Conservation (phyloP, 768 basidiomycete genomes). For the Termitomyces sp. region DNA sequence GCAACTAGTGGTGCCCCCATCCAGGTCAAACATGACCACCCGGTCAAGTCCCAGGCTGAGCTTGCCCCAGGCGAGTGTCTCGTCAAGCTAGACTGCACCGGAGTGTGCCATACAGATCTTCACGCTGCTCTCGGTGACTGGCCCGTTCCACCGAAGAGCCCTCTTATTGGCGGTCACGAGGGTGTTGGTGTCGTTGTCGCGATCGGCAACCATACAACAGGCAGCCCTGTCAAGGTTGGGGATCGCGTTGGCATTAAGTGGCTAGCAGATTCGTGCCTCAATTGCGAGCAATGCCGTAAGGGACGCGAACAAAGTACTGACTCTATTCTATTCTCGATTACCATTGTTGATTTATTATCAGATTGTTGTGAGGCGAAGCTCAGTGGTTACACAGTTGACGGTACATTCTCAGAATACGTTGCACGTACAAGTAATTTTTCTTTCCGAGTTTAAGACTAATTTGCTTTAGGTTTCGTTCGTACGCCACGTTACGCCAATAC, state of each 20-base stretch:
- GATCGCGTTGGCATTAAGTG: constrained; percentile 84
- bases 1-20: constrained; percentile 25
- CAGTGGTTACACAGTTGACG: constrained; percentile 72
- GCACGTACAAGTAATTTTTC: constrained; percentile 25
- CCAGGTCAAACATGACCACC: constrained; percentile 37
- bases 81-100: constrained; percentile 68
- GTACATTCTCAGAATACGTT: constrained; percentile 70
- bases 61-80: constrained; percentile 70
- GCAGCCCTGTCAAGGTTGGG: constrained; percentile 64
- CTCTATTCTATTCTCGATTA: background rate
- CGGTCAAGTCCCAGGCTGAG: constrained; percentile 48
- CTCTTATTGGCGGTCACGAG: constrained; percentile 80
- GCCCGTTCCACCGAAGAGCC: constrained; percentile 62
- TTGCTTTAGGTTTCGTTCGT: constrained; percentile 56
- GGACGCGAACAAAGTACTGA: constrained; percentile 71
- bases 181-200: constrained; percentile 81
- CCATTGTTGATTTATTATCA: constrained; percentile 14
- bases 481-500: constrained; percentile 74
- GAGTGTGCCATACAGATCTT: constrained; percentile 85
- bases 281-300: constrained; percentile 72
- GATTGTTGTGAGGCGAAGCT: constrained; percentile 55
- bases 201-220: constrained; percentile 57
- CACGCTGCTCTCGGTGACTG: constrained; percentile 76
- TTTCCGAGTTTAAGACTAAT: background rate
- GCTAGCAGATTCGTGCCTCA: constrained; percentile 64